phyloP scores from a whole-genome alignment of 2,329 filamentous ascomycete species.

The Pseudopithomyces chartarum region DNA sequence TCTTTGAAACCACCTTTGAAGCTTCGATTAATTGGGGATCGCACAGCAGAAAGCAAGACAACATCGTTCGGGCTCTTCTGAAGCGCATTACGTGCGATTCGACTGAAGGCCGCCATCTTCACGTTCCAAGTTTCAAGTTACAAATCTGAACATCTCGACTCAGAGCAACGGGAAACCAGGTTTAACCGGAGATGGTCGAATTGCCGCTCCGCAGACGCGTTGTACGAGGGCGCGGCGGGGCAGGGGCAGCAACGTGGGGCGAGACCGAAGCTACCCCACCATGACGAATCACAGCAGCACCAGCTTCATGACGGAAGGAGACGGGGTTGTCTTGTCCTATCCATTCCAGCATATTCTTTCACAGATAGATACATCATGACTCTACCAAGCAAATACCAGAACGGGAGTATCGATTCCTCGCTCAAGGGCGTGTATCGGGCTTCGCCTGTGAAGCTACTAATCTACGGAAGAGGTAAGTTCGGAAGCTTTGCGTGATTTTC shows the following conservation, averaged over 20 bases:
- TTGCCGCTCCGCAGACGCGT: constrained; percentile 25
- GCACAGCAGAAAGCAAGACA: constrained; percentile 87
- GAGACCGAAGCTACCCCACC: constrained; percentile 31
- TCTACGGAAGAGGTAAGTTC: constrained; percentile 40
- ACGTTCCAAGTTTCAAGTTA: background rate
- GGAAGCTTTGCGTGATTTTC: background rate
- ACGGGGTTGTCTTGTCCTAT: background rate
- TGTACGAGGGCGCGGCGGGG: constrained; percentile 34
- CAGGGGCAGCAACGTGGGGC: constrained; percentile 34
- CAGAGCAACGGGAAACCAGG: background rate
- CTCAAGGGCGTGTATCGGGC: constrained; percentile 41
- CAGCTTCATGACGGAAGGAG: constrained; percentile 4
- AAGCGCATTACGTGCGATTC: constrained; percentile 63
- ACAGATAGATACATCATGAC: constrained; percentile 26
- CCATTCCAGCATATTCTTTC: background rate
- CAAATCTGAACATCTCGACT: constrained; percentile 14
- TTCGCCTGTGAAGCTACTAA: constrained; percentile 44
- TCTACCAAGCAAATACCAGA: constrained; percentile 40
- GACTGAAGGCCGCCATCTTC: constrained; percentile 37
- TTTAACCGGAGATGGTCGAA: constrained; percentile 13
- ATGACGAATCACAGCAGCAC: constrained; percentile 26
- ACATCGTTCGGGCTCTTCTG: constrained; percentile 91
- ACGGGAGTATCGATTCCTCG: constrained; percentile 40
- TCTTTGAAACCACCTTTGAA: constrained; percentile 95
- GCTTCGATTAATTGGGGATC: constrained; percentile 85